phyloP scores from a whole-genome alignment of 2,329 filamentous ascomycete species.

The Talaromyces verruculosus region DNA sequence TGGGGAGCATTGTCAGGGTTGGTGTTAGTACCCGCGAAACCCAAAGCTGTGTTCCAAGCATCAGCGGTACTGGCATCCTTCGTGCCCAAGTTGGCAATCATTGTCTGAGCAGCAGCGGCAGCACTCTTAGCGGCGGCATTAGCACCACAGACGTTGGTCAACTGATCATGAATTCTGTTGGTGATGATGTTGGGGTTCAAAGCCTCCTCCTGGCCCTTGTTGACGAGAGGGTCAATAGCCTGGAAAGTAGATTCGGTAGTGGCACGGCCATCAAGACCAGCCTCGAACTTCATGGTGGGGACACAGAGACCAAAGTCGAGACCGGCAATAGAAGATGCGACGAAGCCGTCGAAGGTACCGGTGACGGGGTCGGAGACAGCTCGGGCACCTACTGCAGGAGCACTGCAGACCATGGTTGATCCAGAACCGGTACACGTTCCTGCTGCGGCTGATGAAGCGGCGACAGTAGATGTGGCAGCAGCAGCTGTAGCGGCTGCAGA shows the following conservation, averaged over 20 bases:
- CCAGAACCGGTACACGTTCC: slow-evolving; percentile 7
- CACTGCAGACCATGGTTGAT: not conserved
- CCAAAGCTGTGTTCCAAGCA: slow-evolving; percentile 42
- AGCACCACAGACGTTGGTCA: slow-evolving; percentile 65
- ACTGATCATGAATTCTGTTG: slow-evolving; percentile 69
- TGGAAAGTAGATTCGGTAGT: slow-evolving; percentile 67
- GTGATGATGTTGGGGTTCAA: slow-evolving; percentile 73
- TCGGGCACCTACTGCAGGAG: not conserved
- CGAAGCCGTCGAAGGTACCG: slow-evolving; percentile 5
- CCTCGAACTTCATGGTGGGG: slow-evolving; percentile 58
- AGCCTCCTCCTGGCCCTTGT: slow-evolving; percentile 64
- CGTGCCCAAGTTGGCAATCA: slow-evolving; percentile 49
- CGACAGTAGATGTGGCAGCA: slow-evolving; percentile 5
- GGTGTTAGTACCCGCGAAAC: slow-evolving; percentile 31
- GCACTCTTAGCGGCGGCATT: slow-evolving; percentile 59
- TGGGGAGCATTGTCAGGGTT: slow-evolving; percentile 18
- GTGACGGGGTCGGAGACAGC: slow-evolving; percentile 5
- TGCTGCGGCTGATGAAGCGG: slow-evolving; percentile 4
- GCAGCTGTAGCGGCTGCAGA: not conserved
- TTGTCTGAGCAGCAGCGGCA: slow-evolving; percentile 55
- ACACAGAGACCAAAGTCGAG: slow-evolving; percentile 53
- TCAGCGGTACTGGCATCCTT: slow-evolving; percentile 44
- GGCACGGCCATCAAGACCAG: slow-evolving; percentile 53
- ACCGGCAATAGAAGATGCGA: slow-evolving; percentile 28
- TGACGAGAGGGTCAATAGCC: slow-evolving; percentile 61